Evolutionary conservation across 176 grass and related monocot species (phyloP).

Genomic region (Aegilops tauschii): DNA sequence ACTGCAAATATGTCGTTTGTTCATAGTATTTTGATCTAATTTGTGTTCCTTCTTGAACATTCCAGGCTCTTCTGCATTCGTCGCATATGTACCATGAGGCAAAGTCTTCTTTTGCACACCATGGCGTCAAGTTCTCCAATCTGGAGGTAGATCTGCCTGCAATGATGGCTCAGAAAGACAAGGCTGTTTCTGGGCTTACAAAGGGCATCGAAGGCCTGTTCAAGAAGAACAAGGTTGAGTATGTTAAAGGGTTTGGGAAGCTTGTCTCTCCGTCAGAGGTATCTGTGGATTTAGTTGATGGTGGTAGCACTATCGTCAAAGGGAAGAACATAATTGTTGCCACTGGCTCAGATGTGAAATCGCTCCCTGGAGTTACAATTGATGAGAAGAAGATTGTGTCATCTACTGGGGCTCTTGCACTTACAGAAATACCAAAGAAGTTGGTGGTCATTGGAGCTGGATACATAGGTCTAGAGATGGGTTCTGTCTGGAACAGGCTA

Average conservation of each 20-base stretch:
- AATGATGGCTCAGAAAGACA: constrained; percentile 90
- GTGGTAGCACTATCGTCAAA: constrained; percentile 51
- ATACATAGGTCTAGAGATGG: constrained; percentile 88
- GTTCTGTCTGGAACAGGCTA: constrained; percentile 81
- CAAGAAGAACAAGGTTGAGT: constrained; percentile 87
- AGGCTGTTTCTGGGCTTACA: constrained; percentile 75
- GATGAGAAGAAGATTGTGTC: constrained; percentile 91
- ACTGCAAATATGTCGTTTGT: background rate
- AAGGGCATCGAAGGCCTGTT: constrained; percentile 82
- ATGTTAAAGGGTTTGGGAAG: constrained; percentile 80
- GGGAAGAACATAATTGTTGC: constrained; percentile 73
- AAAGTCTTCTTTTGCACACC: constrained; percentile 58
- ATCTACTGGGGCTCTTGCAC: constrained; percentile 68
- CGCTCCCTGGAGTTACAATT: constrained; percentile 71
- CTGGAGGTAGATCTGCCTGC: constrained; percentile 73
- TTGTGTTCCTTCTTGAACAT: background rate
- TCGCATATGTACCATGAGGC: constrained; percentile 95
- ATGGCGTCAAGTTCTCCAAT: constrained; percentile 74
- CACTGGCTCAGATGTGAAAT: constrained; percentile 84
- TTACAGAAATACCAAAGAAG: constrained; percentile 73
- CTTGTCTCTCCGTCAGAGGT: constrained; percentile 67
- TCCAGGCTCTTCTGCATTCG: constrained; percentile 73
- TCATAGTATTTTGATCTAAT: background rate
- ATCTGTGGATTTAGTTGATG: constrained; percentile 69
- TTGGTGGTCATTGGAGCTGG: constrained; percentile 85